These are phyloP conservation scores for Lyophyllum decastes DNA, from an alignment of 768 basidiomycete genomes.

Conservation along the genomic window DNA sequence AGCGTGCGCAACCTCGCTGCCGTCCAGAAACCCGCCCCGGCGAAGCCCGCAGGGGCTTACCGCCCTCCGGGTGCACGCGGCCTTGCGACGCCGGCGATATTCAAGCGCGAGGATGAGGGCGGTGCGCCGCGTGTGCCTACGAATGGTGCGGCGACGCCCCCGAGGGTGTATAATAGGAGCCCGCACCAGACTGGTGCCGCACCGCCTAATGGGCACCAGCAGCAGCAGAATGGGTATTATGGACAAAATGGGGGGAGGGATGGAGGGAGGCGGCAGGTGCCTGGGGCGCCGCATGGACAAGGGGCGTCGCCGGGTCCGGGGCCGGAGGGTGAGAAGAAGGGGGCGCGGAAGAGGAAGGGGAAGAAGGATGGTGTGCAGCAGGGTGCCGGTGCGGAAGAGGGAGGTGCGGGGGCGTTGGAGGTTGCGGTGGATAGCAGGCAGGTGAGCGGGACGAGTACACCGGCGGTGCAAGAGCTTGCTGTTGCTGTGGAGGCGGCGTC, in stretches of 20 bases:
- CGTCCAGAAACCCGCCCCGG: slow-evolving; percentile 51
- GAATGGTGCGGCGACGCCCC: slow-evolving; percentile 57
- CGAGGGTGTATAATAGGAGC: slow-evolving; percentile 58
- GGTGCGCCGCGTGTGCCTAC: slow-evolving; percentile 56
- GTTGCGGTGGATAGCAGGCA: slow-evolving; percentile 34
- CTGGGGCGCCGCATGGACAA: slow-evolving; percentile 56
- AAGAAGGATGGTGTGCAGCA: slow-evolving; percentile 57
- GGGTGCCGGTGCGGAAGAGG: too few relatives aligned
- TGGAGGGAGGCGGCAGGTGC: slow-evolving; percentile 59
- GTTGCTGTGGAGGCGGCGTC: slow-evolving; percentile 27
- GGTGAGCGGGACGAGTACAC: slow-evolving; percentile 13
- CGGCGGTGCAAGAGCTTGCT: slow-evolving; percentile 15
- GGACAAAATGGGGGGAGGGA: slow-evolving; percentile 35
- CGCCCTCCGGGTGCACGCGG: slow-evolving; percentile 93
- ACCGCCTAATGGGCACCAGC: slow-evolving; percentile 27
- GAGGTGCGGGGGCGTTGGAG: slow-evolving; percentile 18
- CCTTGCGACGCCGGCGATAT: slow-evolving; percentile 82
- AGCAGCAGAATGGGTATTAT: slow-evolving; percentile 2
- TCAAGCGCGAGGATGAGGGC: slow-evolving; percentile 91
- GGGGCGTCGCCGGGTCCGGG: slow-evolving; percentile 39
- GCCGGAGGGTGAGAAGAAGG: slow-evolving; percentile 35
- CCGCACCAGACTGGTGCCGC: slow-evolving; percentile 54
- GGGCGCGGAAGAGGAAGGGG: slow-evolving; percentile 40
- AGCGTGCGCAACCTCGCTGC: slow-evolving; percentile 54
- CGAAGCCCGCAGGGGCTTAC: slow-evolving; percentile 85